These are phyloP conservation scores for Colletotrichum sp. DNA, from an alignment of 2,329 filamentous ascomycete species.

Conservation along the genomic window DNA sequence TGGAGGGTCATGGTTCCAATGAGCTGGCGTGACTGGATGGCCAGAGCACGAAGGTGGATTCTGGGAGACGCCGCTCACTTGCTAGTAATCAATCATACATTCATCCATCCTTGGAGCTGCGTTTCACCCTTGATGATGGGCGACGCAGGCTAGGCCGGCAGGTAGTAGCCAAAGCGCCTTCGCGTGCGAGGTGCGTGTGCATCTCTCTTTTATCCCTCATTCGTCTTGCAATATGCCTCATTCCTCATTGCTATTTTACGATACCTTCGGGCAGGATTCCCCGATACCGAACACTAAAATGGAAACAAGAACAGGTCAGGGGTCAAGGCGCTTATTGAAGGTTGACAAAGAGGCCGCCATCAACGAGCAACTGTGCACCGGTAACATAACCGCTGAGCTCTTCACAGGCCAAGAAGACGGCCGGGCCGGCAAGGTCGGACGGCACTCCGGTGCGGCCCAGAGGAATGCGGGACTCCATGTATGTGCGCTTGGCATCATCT, in stretches of 20 bases:
- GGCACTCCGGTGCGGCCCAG: slow-evolving; percentile 76
- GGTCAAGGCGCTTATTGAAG: slow-evolving; percentile 62
- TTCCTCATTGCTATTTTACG: neutral
- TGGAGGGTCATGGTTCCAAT: neutral
- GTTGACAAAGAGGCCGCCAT: slow-evolving; percentile 90
- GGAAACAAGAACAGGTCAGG: neutral
- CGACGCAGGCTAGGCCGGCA: neutral
- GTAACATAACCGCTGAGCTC: slow-evolving; percentile 82
- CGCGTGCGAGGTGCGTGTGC: neutral
- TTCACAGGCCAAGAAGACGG: slow-evolving; percentile 83
- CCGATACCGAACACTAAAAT: neutral
- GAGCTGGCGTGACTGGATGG: neutral
- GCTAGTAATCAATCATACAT: slow-evolving; percentile 16
- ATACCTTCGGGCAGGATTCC: neutral
- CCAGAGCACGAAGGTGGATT: slow-evolving; percentile 3
- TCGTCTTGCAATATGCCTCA: neutral
- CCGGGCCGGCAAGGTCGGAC: slow-evolving; percentile 80
- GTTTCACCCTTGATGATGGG: slow-evolving; percentile 9
- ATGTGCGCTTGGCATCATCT: slow-evolving; percentile 73
- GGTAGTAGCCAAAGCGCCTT: neutral
- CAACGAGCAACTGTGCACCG: slow-evolving; percentile 83
- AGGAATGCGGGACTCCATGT: slow-evolving; percentile 85
- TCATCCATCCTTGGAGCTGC: neutral
- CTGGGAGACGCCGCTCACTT: neutral
- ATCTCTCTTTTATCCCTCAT: neutral